Percentiles rank a stretch among this genome's conserved stretches.
Evolutionary conservation across 2,329 filamentous ascomycete genomes (phyloP).

Genomic region (Dothistroma septosporum): DNA sequence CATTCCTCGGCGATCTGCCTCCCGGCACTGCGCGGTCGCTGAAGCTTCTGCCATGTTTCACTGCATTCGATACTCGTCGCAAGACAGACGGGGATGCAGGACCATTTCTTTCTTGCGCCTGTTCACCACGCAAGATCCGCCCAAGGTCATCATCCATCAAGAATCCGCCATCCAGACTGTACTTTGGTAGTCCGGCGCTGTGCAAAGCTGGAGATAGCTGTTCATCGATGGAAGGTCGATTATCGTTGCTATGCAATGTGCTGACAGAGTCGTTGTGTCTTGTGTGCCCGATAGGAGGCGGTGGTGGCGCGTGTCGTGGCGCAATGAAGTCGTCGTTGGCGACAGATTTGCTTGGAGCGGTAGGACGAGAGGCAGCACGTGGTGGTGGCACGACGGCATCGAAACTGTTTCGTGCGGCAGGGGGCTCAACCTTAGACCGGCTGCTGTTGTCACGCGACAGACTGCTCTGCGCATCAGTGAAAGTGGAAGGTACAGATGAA

Average conservation of each 20-base stretch:
- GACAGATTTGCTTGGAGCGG: conserved; percentile 41
- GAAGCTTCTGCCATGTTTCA: conserved; percentile 85
- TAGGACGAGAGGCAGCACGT: conserved; percentile 46
- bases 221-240: conserved; percentile 21
- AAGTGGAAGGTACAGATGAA: conserved; percentile 34
- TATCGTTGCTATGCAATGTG: conserved; percentile 40
- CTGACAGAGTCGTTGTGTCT: conserved; percentile 44
- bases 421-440: conserved; percentile 21
- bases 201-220: conserved; percentile 30
- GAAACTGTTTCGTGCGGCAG: conserved; percentile 31
- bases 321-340: conserved; percentile 42
- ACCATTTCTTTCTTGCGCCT: conserved; percentile 38
- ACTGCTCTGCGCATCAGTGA: conserved; percentile 34
- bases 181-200: conserved; percentile 40
- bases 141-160: conserved; percentile 95
- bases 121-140: conserved; percentile 73
- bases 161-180: conserved; percentile 77
- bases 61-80: conserved; percentile 85
- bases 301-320: conserved; percentile 44
- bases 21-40: conserved; percentile 54
- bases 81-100: conserved; percentile 62
- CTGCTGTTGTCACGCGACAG: conserved; percentile 26
- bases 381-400: conserved; percentile 44
- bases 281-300: conserved; percentile 35
- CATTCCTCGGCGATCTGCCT: conserved; percentile 37